Evolutionary conservation across 352 stramenopile species (phyloP).

Genomic region (Sclerospora graminicola): DNA sequence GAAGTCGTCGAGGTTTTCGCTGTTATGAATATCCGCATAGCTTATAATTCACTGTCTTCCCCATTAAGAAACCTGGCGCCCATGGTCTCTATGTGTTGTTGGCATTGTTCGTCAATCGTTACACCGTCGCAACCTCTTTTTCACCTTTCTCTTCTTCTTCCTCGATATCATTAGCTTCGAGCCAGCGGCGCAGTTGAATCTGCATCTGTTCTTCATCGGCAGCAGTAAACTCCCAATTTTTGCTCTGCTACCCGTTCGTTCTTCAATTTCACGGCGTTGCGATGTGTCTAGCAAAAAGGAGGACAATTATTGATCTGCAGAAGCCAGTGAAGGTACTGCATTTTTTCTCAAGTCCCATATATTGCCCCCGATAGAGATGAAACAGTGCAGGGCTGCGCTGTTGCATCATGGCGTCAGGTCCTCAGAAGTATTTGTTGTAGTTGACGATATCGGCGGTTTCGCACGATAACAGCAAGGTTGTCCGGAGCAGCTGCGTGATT

Average conservation of each 20-base stretch:
- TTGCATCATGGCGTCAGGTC: slow-evolving; percentile 71
- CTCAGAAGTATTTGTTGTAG: slow-evolving; percentile 46
- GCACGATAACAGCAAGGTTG: slow-evolving; percentile 17
- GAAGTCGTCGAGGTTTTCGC: slow-evolving; percentile 55
- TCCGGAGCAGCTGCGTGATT: slow-evolving; percentile 1
- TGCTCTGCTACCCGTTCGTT: slow-evolving; percentile 49
- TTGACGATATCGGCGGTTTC: slow-evolving; percentile 64
- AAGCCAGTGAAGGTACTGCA: background rate
- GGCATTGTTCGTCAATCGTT: slow-evolving; percentile 34
- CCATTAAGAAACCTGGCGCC: slow-evolving; percentile 57
- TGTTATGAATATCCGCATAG: slow-evolving; percentile 51
- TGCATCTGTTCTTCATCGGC: slow-evolving; percentile 33
- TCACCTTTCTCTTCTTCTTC: slow-evolving; percentile 38
- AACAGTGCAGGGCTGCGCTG: slow-evolving; percentile 71
- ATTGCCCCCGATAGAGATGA: slow-evolving; percentile 74
- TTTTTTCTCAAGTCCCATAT: slow-evolving; percentile 18
- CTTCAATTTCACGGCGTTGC: slow-evolving; percentile 60
- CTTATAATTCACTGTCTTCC: slow-evolving; percentile 47
- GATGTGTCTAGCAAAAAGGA: slow-evolving; percentile 60
- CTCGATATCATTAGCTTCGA: slow-evolving; percentile 23
- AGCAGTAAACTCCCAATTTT: slow-evolving; percentile 37
- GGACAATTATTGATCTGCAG: slow-evolving; percentile 27
- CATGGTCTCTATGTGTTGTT: slow-evolving; percentile 68
- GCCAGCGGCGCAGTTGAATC: slow-evolving; percentile 20
- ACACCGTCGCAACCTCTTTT: slow-evolving; percentile 15